These are phyloP conservation scores for Phragmites australis DNA, from an alignment of 176 grass and related monocot species.

Conservation along the genomic window DNA sequence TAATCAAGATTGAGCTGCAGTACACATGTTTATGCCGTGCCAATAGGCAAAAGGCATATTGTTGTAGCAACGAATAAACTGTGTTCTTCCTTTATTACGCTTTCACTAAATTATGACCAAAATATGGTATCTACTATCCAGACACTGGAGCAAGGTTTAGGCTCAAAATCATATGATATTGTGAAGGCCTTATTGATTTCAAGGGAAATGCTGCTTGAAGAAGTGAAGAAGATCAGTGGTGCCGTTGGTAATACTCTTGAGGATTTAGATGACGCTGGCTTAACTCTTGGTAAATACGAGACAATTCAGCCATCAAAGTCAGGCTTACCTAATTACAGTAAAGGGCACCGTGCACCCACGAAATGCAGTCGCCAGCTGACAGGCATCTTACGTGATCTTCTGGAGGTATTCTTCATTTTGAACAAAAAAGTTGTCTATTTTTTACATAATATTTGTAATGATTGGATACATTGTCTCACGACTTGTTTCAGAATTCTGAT, in stretches of 20 bases:
- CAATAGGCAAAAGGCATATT: background rate
- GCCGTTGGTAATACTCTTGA: conserved; percentile 60
- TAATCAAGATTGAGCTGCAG: background rate
- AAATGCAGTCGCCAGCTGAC: conserved; percentile 55
- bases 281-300: conserved; percentile 78
- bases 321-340: conserved; percentile 40
- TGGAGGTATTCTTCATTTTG: conserved; percentile 58
- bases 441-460: conserved; percentile 12
- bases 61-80: background rate
- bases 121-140: conserved; percentile 36
- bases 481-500: conserved; percentile 70
- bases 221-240: conserved; percentile 70
- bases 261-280: conserved; percentile 56
- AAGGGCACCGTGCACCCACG: conserved; percentile 30
- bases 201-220: conserved; percentile 70
- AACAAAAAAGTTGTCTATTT: background rate
- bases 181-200: conserved; percentile 70
- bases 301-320: conserved; percentile 52
- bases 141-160: conserved; percentile 50
- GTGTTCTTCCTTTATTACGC: background rate
- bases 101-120: conserved; percentile 1
- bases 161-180: conserved; percentile 57
- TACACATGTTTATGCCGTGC: background rate
- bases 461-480: conserved; percentile 27
- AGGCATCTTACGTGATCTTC: conserved; percentile 69